Evolutionary conservation across 2,329 filamentous ascomycete genomes (phyloP).

Genomic region (Stachybotrys chlorohalonatus): DNA sequence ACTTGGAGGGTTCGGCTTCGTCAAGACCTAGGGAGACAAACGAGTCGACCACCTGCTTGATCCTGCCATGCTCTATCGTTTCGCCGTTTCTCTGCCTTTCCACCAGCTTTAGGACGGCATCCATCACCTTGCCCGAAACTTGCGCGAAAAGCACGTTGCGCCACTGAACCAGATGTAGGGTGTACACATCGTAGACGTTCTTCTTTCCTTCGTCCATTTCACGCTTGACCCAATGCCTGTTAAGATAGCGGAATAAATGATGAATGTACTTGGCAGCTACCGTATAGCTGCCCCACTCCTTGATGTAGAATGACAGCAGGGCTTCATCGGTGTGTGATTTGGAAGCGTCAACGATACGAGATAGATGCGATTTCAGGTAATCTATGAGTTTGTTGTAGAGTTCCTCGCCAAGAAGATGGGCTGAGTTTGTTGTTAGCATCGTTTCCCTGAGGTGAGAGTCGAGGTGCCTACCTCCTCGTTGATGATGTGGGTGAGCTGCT

Average conservation of each 20-base stretch:
- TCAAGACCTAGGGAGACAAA: constrained; percentile 94
- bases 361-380: constrained; percentile 73
- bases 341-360: constrained; percentile 61
- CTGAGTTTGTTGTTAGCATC: constrained; percentile 32
- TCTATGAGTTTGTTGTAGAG: constrained; percentile 85
- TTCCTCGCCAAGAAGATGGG: constrained; percentile 90
- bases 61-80: constrained; percentile 93
- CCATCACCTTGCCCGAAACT: constrained; percentile 86
- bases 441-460: not conserved
- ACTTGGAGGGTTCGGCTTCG: constrained; percentile 85
- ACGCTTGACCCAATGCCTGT: constrained; percentile 96
- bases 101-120: constrained; percentile 84
- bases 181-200: constrained; percentile 96
- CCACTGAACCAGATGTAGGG: constrained; percentile 92
- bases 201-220: constrained; percentile 99
- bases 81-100: constrained; percentile 97
- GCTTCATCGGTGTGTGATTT: constrained; percentile 81
- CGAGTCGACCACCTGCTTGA: constrained; percentile 93
- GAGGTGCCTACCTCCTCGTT: constrained; percentile 50
- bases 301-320: constrained; percentile 85
- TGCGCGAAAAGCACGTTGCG: constrained; percentile 80
- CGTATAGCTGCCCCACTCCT: constrained; percentile 94
- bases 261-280: constrained; percentile 96
- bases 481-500: constrained; percentile 24
- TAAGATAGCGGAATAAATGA: constrained; percentile 91